Evolutionary conservation across 257 asterid species (phyloP), one percentile per base, ranked within the genome.

Genomic region (Petunia secreta): DNA sequence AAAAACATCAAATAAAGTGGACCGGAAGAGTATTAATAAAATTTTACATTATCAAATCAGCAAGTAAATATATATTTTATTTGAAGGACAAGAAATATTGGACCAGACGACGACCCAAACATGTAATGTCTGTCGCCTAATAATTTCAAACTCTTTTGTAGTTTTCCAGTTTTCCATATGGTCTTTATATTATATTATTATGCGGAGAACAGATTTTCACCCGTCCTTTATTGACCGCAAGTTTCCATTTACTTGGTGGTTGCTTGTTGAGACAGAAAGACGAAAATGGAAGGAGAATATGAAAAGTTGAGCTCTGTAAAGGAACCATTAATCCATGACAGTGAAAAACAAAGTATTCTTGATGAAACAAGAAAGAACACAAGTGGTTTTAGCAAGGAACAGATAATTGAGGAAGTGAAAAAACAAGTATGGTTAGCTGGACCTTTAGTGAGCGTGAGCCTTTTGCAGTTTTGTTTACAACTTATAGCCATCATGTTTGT

Each of bases 401-500:
- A 89, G 8, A 78, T 88, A 4, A 63, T 84, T 5, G 96, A 85
- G 83, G 98, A 93, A 83, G 82, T 90, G 41, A 88, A 83, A 85
- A 90, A 86, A 86, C 97, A 92, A 81, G 25, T 89, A 83, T 91
- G 96, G 96, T 87, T 93, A 60, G 96, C 97, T 1, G 98, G 97
- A 67, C 98, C 98, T 43, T 55, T 94, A 37, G 65, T 92, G 2
- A 77, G 83, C 48, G 95, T 91, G 25, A 88, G 87, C 58, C 76
- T 92, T 34, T 83, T 92, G 86, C 94, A 86, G 84, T 91, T 85
- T 39, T 81, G 84, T 79, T 79, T 94, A 80, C 97, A 92, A 92
- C 83, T 94, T 0, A 91, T 94, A 14, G 89, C 98, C 6, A 81
- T 92, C 1, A 94, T 94, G 98, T 90, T 92, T 82, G 98, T 94